Evolutionary conservation across 106 monocot genomes (phyloP), one percentile per base, ranked within the genome.

Genomic region (Acorus gramineus): DNA sequence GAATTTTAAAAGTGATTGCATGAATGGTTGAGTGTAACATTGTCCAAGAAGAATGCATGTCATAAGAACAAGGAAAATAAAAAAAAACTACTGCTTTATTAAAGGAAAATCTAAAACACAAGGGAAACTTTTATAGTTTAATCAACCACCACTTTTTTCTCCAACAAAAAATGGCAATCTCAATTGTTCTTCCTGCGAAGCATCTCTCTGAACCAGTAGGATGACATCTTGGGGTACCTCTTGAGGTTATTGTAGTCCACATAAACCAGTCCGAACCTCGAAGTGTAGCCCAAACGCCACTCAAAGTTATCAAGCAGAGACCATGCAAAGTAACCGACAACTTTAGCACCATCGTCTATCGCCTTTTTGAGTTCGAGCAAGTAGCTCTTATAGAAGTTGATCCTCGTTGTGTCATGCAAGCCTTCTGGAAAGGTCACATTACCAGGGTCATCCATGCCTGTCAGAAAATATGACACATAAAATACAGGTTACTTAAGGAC

Each of bases 381-480:
- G 52, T 88, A 88, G 75, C 76, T 79, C 71, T 57, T 84, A 69
- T 84, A 88, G 65, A 66, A 88, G 45, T 84, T 84, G 7, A 76
- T 3, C 50, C 88, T 88, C 1, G 76, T 79, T 28, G 69, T 68
- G 28, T 88, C 88, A 46, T 74, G 80, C 52, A 81, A n/a, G 42
- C 78, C 88, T 3, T 0, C 67, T 1, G 69, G 51, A 7, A 88
- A 75, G 12, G 78, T 81, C 4, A 84, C 73, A 56, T 88, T 88
- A 2, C 88, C 88, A 52, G 88, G 84, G 65, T 88, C 78, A 70
- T 88, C 88, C 88, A 88, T 88, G 61, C 87, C 87, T 87, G 77
- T 14, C 44, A 67, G 42, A 4, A 12, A 28, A 43, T 64, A 46
- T 11, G 43, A 52, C 51, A 28, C 7, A 44, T 2, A 3, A 11